phyloP scores from a whole-genome alignment of 345 rosid genomes.

The Eucalyptus tenuipes region DNA sequence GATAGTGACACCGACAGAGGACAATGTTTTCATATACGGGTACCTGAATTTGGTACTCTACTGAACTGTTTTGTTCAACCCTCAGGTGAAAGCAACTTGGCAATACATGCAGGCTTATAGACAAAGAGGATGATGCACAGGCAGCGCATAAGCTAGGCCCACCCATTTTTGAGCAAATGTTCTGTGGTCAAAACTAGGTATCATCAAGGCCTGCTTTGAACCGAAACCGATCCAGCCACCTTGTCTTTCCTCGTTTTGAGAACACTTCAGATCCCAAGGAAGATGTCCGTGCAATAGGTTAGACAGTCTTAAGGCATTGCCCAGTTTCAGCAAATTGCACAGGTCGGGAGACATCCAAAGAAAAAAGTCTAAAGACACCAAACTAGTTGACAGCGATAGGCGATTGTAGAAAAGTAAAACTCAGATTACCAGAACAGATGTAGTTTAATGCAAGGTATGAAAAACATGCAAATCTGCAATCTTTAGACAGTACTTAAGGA shows the following conservation, averaged over 20 bases:
- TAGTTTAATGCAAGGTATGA: not conserved
- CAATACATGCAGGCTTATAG: not conserved
- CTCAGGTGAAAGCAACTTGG: not conserved
- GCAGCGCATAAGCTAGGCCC: too few species aligned
- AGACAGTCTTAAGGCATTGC: not conserved
- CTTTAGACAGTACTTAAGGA: not conserved
- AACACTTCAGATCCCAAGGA: not conserved
- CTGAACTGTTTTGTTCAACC: not conserved
- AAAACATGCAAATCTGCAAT: not conserved
- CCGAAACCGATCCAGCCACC: not conserved
- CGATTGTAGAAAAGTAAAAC: not conserved
- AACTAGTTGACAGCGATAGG: not conserved
- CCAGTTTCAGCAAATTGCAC: not conserved
- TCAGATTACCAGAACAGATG: not conserved
- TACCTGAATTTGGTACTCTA: not conserved
- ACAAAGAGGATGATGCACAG: not conserved
- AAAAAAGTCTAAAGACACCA: not conserved
- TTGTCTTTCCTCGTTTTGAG: not conserved
- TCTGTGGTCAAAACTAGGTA: not conserved
- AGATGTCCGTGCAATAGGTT: not conserved
- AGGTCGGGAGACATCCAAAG: not conserved
- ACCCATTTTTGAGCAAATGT: not conserved
- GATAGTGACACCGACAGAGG: not conserved
- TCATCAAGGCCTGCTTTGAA: not conserved
- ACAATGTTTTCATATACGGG: not conserved